Percentiles rank a stretch among this genome's conserved stretches.
These are phyloP conservation scores for Solanum lycopersicoides DNA, from an alignment of 257 asterid genomes.

Conservation along the genomic window DNA sequence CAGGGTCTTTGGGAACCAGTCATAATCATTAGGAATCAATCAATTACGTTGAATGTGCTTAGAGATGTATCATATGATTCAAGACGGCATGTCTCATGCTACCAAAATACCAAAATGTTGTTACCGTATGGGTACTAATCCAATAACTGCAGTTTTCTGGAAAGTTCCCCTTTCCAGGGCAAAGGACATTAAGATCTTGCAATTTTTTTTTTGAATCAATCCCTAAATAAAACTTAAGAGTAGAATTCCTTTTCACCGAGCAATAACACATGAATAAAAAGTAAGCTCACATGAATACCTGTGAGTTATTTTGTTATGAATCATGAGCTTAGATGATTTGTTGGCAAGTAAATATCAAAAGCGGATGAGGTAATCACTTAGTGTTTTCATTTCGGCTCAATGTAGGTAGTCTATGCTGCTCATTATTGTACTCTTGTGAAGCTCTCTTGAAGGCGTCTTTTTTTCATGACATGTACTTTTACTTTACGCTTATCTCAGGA, in stretches of 20 bases:
- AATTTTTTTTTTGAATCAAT: not conserved
- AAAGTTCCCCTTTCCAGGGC: not conserved
- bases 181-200: not conserved
- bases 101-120: not conserved
- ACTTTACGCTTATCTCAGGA: not conserved
- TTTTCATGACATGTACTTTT: not conserved
- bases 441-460: not conserved
- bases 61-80: not conserved
- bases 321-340: not conserved
- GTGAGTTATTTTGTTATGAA: too few species aligned
- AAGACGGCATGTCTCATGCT: not conserved
- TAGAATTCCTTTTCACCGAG: too few species aligned
- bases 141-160: not conserved
- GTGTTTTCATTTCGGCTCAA: not conserved
- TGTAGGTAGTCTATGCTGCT: not conserved
- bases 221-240: not conserved
- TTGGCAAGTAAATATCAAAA: not conserved
- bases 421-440: not conserved
- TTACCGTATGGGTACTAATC: not conserved
- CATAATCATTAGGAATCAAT: not conserved
- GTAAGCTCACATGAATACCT: not conserved
- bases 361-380: not conserved
- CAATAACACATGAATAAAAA: not conserved
- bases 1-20: not conserved
- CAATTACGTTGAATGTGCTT: not conserved